Base-by-base conservation (phyloP, 2,329 filamentous ascomycete species). In the Zymoseptoria passerinii region DNA sequence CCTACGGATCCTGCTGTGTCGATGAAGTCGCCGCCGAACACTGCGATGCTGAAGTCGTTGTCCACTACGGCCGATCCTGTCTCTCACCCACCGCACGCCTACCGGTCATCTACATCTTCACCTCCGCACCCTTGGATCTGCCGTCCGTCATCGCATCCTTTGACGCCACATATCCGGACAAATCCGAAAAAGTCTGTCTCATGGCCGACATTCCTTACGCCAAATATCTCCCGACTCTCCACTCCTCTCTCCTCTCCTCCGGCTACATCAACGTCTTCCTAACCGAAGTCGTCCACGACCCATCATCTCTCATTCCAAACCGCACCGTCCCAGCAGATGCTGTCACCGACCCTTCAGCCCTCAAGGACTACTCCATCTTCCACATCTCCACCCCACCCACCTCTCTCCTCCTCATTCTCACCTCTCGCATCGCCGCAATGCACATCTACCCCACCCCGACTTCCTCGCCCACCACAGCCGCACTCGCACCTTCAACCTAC, bases 11-110 rank as follows among this genome's bases (percentile, higher is more conserved):
- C 0, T 99, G 94, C 75, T 99, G 94, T 69, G 92, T 97, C 18
- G 94, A 99, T 69, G 94, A 99, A 76, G 87, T 97, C 48, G 94
- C 94, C 0, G 94, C 94, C 2, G 92, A 99, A 72, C 94, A 99
- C 72, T 88, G 90, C 16, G 82, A 90, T 67, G 92, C 94, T 6
- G 88, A 97, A 61, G 89, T 91, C 0, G 89, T 97, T 1, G 87
- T 99, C 13, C 94, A 99, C 72, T 99, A 97, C 67, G 94, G 94
- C 2, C 82, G 94, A 55, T 88, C 92, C 0, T 99, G 94, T 70
- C 79, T 99, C 23, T 96, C 91, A 7, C 92, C 92, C 0, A 95
- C 92, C 0, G 88, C 89, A 9, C 80, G 91, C 57, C 76, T 97
- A 55, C 91, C 92, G 0, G 92, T 96, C 20, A 84, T 96, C 53